These are phyloP conservation scores for Akebia trifoliata DNA, from an alignment of 164 flowering plant species.

Conservation along the genomic window DNA sequence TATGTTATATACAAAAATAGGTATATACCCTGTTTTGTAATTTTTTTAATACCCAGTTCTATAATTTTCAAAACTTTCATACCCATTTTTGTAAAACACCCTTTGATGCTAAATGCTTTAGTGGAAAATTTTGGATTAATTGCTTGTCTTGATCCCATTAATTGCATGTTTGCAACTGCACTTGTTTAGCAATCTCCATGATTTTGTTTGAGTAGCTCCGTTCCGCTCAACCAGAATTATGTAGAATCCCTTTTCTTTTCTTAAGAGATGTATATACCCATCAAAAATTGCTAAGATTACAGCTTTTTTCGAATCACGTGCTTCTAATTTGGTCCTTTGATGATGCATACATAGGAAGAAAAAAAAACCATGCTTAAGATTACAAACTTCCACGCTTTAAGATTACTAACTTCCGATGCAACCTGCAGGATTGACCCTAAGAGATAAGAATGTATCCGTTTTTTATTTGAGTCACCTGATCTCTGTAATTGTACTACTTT, in stretches of 20 bases:
- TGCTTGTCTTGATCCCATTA: too few relatives aligned
- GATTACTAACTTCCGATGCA: slow-evolving; percentile 31
- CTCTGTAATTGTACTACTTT: not conserved
- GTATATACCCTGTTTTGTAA: too few relatives aligned
- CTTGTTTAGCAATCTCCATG: too few relatives aligned
- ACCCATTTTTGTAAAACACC: too few relatives aligned
- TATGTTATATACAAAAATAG: too few relatives aligned
- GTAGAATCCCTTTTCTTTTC: not conserved
- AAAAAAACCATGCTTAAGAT: slow-evolving; percentile 27
- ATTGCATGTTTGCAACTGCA: too few relatives aligned
- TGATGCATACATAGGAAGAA: slow-evolving; percentile 36
- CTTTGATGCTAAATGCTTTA: too few relatives aligned
- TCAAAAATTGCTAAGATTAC: not conserved
- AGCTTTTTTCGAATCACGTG: not conserved
- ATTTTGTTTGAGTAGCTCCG: too few relatives aligned
- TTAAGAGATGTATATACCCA: not conserved
- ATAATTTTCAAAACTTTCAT: too few relatives aligned
- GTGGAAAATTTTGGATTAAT: too few relatives aligned
- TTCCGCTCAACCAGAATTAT: too few relatives aligned
- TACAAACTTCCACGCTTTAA: slow-evolving; percentile 26
- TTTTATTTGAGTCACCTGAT: not conserved
- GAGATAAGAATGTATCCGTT: slow-evolving; percentile 33
- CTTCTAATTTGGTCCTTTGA: slow-evolving; percentile 25
- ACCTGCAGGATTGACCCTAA: slow-evolving; percentile 23
- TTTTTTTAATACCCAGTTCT: too few relatives aligned